Base-by-base conservation (phyloP, 1,284 basidiomycete species). In the Porodaedalea pini region DNA sequence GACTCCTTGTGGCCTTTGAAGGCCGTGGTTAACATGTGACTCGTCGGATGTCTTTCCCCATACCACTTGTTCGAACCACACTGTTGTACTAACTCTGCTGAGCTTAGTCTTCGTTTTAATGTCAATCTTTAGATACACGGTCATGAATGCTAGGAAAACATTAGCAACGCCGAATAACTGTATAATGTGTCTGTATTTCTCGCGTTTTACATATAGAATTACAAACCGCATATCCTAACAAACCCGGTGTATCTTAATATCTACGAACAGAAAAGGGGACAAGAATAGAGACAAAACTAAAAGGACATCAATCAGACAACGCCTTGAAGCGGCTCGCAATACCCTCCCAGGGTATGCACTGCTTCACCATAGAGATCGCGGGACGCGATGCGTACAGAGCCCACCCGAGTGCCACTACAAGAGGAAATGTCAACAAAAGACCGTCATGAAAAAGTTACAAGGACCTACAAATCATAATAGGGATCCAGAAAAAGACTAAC, bases 401-500 rank as follows among this genome's bases (percentile, higher is more conserved):
- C 73, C 63, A 75, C 49, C 58, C 61, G 47, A 62, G 51, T 32
- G 36, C 56, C 37, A 66, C 47, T 69, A 50, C 39, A 54, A 15
- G 32, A 25, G 21, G 7, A 39, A 23, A 34, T 6, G 17, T 57
- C 36, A 57, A 27, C 32, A 43, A 34, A n/a, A n/a, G n/a, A n/a
- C n/a, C n/a, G n/a, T 27, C 11, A 47, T 47, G 51, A 54, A 11
- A 8, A 49, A 48, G 41, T 11, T 58, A 55, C 39, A 50, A 15
- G 5, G 1, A 84, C 87, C 75, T 65, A 90, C 89, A 71, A 62
- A 92, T 71, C 31, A 97, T 77, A 62, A 95, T 91, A 2, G 94
- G 94, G 64, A 97, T 80, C 94, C 94, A 98, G 79, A 98, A 97
- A 57, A 92, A 73, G 51, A 94, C 73, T 49, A 98, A 81, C 94